Conservation (phyloP, 2,329 filamentous ascomycete genomes). For the Pseudonectria foliicola region DNA sequence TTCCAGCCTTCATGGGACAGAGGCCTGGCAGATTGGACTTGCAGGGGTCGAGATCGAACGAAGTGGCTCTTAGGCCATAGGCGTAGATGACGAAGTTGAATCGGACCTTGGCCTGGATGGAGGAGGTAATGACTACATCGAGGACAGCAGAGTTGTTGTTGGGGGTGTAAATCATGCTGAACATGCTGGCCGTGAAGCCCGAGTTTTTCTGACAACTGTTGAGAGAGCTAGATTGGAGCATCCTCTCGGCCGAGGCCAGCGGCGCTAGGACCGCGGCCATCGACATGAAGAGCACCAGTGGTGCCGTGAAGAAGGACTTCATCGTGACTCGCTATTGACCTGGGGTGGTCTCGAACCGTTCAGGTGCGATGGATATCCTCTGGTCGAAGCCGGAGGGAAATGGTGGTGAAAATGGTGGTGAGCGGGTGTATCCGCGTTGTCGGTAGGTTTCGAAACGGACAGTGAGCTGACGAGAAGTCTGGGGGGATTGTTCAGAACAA, state of each 20-base stretch:
- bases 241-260: constrained; percentile 47
- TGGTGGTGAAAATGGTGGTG: constrained; percentile 4
- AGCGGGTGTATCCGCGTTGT: neutral
- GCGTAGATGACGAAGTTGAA: constrained; percentile 72
- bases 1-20: constrained; percentile 85
- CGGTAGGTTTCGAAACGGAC: no score
- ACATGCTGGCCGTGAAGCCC: constrained; percentile 78
- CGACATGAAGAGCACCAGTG: constrained; percentile 39
- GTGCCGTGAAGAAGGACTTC: constrained; percentile 39
- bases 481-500: constrained; percentile 2
- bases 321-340: constrained; percentile 28
- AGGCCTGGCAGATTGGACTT: constrained; percentile 61
- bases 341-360: constrained; percentile 1
- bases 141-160: constrained; percentile 65
- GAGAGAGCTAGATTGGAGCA: constrained; percentile 76
- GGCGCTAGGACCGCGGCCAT: constrained; percentile 38
- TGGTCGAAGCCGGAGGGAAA: neutral
- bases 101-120: constrained; percentile 72
- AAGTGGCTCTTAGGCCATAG: constrained; percentile 72
- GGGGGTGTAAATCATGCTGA: constrained; percentile 76
- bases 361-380: constrained; percentile 2
- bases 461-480: no score
- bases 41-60: constrained; percentile 69
- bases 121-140: constrained; percentile 72
- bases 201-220: constrained; percentile 80